phyloP scores from a whole-genome alignment of 805 yeast species.

The Pichia manshurica region DNA sequence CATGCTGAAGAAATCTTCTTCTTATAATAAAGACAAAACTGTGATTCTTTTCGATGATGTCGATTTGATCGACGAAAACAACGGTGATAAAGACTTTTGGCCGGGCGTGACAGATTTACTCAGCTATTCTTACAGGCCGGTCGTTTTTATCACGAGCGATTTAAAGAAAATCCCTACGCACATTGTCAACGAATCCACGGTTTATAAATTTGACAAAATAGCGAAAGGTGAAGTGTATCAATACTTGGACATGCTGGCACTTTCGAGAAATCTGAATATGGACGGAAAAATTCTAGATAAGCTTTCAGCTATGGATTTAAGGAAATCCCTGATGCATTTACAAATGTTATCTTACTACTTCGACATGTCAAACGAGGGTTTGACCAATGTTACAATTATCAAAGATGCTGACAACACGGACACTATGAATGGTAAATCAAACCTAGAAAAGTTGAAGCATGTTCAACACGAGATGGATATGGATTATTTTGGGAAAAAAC shows the following conservation, averaged over 20 bases:
- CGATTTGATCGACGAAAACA: conserved; percentile 67
- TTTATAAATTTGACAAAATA: conserved; percentile 19
- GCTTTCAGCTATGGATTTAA: conserved; percentile 19
- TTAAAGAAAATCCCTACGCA: conserved; percentile 24
- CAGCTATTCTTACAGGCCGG: conserved; percentile 32
- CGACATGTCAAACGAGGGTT: conserved; percentile 15
- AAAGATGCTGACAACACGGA: background rate
- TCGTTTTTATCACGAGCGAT: conserved; percentile 28
- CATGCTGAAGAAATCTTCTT: conserved; percentile 46
- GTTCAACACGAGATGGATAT: background rate
- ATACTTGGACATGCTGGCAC: conserved; percentile 27
- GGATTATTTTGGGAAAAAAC: background rate
- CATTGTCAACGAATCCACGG: conserved; percentile 28
- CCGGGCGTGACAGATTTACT: conserved; percentile 55
- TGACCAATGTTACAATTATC: conserved; percentile 9
- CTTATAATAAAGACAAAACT: conserved; percentile 37
- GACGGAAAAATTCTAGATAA: conserved; percentile 18
- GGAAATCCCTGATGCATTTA: conserved; percentile 27
- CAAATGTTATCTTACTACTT: conserved; percentile 25
- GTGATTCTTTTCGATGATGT: conserved; percentile 80
- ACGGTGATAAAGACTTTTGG: conserved; percentile 76
- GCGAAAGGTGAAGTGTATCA: conserved; percentile 6
- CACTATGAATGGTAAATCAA: background rate
- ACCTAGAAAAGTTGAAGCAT: background rate
- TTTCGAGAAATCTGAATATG: conserved; percentile 23